Conservation (phyloP, 2,329 filamentous ascomycete species). For the Cylindrodendrum hubeiense region DNA sequence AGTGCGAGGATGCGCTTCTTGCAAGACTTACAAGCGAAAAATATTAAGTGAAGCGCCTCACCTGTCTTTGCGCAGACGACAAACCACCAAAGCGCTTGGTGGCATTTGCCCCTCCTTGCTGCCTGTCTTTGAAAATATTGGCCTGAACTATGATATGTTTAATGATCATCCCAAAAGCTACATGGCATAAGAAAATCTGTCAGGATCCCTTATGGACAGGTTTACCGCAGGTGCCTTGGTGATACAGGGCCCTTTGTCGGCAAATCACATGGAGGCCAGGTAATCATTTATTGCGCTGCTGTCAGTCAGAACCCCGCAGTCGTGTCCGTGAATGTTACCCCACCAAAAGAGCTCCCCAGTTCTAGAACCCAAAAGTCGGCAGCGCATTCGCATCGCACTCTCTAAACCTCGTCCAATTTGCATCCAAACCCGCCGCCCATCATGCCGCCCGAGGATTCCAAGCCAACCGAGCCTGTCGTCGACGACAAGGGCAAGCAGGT, state of each 20-base stretch:
- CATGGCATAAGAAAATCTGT: neutral
- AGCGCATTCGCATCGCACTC: conserved; percentile 1
- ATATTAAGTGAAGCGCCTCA: neutral
- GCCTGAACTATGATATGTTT: neutral
- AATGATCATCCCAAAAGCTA: neutral
- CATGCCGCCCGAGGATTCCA: conserved; percentile 72
- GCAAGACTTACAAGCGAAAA: no score
- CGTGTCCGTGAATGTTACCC: conserved; percentile 31
- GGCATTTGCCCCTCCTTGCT: neutral
- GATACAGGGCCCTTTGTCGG: neutral
- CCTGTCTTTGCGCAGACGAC: neutral
- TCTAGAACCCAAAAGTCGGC: conserved; percentile 2
- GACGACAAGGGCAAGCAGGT: conserved; percentile 63
- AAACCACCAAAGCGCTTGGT: neutral
- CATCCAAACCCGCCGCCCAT: conserved; percentile 25
- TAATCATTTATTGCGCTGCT: neutral
- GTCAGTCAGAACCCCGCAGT: conserved; percentile 22
- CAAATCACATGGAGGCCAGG: neutral
- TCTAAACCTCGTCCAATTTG: conserved; percentile 18
- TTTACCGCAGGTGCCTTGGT: neutral
- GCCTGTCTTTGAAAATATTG: neutral
- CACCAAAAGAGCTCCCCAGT: conserved; percentile 38
- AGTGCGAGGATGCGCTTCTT: no score
- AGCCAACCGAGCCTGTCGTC: conserved; percentile 67
- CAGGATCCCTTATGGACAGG: neutral